phyloP scores from a whole-genome alignment of 805 yeast genomes.

The Blastobotrys mokoenaii region DNA sequence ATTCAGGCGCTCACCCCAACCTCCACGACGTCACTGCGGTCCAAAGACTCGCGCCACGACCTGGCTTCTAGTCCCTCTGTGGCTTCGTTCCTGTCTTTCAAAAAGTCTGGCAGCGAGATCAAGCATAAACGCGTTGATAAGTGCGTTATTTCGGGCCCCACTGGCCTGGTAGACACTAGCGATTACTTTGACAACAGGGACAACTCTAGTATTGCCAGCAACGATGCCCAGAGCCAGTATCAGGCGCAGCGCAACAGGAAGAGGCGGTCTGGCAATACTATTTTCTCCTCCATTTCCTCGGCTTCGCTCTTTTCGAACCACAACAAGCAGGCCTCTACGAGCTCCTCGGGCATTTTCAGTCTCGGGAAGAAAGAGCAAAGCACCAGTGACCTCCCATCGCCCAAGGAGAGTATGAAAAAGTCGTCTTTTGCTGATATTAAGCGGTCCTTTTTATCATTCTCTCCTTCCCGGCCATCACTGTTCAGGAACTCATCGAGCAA shows the following conservation, averaged over 20 bases:
- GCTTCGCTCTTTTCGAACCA: constrained; percentile 5
- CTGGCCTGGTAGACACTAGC: constrained; percentile 1
- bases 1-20: constrained; percentile 2
- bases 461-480: constrained; percentile 7
- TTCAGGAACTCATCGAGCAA: constrained; percentile 1
- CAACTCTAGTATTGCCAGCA: neutral
- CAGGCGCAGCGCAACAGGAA: neutral
- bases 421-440: constrained; percentile 12
- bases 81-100: constrained; percentile 10
- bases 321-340: neutral
- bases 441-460: constrained; percentile 9
- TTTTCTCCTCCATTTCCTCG: constrained; percentile 11
- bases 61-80: constrained; percentile 2
- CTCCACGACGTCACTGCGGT: neutral
- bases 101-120: constrained; percentile 7
- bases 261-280: constrained; percentile 5
- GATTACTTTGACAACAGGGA: constrained; percentile 5
- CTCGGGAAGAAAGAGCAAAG: neutral
- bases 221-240: neutral
- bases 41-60: constrained; percentile 1
- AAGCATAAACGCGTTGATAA: constrained; percentile 5
- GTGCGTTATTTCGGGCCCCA: constrained; percentile 2
- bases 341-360: neutral
- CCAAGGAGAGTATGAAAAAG: neutral
- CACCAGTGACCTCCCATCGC: neutral